Evolutionary conservation across 2,329 filamentous ascomycete genomes (phyloP).

Genomic region (Fusarium burgessii): DNA sequence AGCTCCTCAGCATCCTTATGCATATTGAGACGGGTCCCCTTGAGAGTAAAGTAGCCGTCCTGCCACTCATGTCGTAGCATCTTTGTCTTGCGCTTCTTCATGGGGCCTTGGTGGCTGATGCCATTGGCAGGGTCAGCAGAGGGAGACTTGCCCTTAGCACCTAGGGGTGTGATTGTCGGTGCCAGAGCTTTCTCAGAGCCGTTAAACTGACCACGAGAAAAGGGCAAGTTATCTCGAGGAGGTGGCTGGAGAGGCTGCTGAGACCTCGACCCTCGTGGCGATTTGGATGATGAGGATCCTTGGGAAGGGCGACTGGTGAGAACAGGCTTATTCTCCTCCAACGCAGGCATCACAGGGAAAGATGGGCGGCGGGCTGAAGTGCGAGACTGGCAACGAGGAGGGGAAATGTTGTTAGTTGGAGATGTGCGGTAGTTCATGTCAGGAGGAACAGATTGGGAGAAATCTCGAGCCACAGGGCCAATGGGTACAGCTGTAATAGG

Average conservation of each 20-base stretch:
- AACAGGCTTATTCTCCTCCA: conserved; percentile 72
- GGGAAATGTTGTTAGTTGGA: conserved; percentile 50
- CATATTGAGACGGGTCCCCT: conserved; percentile 79
- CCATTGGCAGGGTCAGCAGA: conserved; percentile 58
- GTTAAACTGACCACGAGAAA: conserved; percentile 62
- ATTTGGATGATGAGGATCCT: conserved; percentile 50
- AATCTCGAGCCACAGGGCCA: conserved; percentile 80
- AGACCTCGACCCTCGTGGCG: conserved; percentile 52
- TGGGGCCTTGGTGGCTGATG: conserved; percentile 82
- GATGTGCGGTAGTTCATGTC: conserved; percentile 83
- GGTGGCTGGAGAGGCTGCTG: conserved; percentile 62
- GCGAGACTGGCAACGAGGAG: conserved; percentile 64
- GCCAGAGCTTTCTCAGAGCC: conserved; percentile 61
- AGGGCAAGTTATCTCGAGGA: conserved; percentile 67
- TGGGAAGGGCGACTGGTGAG: conserved; percentile 49
- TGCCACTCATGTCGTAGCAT: conserved; percentile 95
- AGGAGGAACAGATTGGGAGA: conserved; percentile 91
- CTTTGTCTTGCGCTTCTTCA: conserved; percentile 93
- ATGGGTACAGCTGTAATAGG: conserved; percentile 79
- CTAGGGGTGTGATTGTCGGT: conserved; percentile 50
- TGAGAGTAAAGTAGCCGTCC: conserved; percentile 89
- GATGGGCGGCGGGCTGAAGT: conserved; percentile 74
- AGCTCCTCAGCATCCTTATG: conserved; percentile 71
- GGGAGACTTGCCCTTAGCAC: conserved; percentile 46
- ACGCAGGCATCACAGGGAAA: conserved; percentile 74